Evolutionary conservation across 768 basidiomycete genomes (phyloP), one percentile per base, ranked within the genome.

Genomic region (Gautieria morchelliformis): DNA sequence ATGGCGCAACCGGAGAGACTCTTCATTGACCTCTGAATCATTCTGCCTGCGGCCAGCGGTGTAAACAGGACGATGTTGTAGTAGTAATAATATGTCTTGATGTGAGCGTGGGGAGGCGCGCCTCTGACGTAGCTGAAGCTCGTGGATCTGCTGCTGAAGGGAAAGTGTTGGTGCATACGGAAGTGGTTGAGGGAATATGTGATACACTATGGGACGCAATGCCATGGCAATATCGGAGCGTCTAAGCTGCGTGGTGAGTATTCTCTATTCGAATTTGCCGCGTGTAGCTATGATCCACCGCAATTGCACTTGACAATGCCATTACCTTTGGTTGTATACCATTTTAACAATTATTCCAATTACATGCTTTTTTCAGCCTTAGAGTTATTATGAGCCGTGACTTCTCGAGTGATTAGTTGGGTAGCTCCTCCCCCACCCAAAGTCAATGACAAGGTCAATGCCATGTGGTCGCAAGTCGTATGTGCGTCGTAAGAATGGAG

Each of bases 41-140:
- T 77, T 78, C 69, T 96, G 93, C 15, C 96, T 79, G 22, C 94
- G 82, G n/a, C 96, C 96, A 8, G 87, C 78, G 2, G 96, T 98
- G 72, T 91, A 99, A 4, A 96, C 94, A 5, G 96, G 96, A 10
- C 85, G 79, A 63, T 99, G 96, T 70, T 99, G 80, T 27, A 93
- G 78, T 40, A 95, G 74, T 20, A 95, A 79, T 15, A 93, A 75
- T 53, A 91, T 63, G 64, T 90, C 87, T 40, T 71, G 65, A 63
- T 78, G 71, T 17, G 69, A 62, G 15, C 41, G 22, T 58, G 75
- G 74, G 17, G 35, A 55, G 32, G 63, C 67, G 19, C 81, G 80
- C 27, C 79, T 76, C 8, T 76, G 73, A 4, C 68, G 58, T 4
- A 88, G 75, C 68, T 91, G 89, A 17, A 85, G 67, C 35, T 75